phyloP scores from a whole-genome alignment of 176 grass and related monocot genomes.

The Bromus sterilis region DNA sequence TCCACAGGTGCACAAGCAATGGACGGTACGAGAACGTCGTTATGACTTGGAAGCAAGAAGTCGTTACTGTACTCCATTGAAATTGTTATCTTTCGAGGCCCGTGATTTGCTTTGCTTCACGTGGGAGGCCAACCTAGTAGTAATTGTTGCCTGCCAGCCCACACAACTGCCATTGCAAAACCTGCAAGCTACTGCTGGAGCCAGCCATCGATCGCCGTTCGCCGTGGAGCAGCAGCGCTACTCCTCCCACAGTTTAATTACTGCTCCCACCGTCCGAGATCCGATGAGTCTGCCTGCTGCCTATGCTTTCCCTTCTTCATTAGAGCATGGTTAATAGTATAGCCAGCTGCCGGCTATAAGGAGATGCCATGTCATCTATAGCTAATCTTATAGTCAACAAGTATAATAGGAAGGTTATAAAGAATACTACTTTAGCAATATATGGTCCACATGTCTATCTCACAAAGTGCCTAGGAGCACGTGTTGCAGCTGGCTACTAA shows the following conservation, averaged over 20 bases:
- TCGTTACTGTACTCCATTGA: background rate
- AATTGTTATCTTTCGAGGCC: background rate
- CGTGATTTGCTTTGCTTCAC: constrained; percentile 16
- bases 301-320: no score
- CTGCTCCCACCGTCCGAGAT: constrained; percentile 1
- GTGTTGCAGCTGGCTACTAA: no score
- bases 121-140: background rate
- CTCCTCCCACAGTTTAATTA: no score
- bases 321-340: no score
- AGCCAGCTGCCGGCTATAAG: no score
- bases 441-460: no score
- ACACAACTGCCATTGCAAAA: background rate
- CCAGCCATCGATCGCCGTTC: background rate
- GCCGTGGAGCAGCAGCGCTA: no score
- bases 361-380: no score
- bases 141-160: background rate
- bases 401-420: no score
- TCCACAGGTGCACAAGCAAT: background rate
- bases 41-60: background rate
- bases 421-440: no score
- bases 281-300: background rate
- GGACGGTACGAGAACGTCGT: background rate
- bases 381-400: no score
- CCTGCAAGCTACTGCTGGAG: background rate
- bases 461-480: no score